Percentiles rank a stretch among this genome's conserved stretches.
phyloP scores from a whole-genome alignment of 257 asterid genomes.

The Leonotis leonurus region DNA sequence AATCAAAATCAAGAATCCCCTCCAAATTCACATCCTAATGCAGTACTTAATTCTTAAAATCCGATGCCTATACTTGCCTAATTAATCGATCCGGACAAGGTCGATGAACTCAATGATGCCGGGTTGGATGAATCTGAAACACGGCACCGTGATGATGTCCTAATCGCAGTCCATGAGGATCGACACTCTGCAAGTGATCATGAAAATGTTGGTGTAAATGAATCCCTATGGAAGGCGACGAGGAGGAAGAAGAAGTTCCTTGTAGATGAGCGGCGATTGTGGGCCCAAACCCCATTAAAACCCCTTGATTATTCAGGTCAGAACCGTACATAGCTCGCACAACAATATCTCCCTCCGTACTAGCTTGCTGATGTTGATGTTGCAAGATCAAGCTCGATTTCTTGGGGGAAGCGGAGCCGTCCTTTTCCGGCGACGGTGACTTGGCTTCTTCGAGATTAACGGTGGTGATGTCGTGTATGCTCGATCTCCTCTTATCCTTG shows the following conservation, averaged over 20 bases:
- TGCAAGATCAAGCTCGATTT: conserved; percentile 21
- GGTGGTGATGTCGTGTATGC: conserved; percentile 87
- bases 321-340: no score
- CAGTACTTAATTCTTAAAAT: no score
- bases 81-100: neutral
- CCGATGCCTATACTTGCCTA: neutral
- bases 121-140: conserved; percentile 37
- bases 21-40: no score
- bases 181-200: conserved; percentile 23
- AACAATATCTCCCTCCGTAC: conserved; percentile 25
- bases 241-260: no score
- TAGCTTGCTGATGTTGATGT: neutral
- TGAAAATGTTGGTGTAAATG: conserved; percentile 23
- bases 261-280: no score
- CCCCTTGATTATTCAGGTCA: no score
- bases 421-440: conserved; percentile 34
- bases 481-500: conserved; percentile 83
- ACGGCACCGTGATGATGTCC: conserved; percentile 36
- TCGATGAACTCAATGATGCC: conserved; percentile 6
- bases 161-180: conserved; percentile 32
- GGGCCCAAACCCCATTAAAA: no score
- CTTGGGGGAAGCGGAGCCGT: conserved; percentile 21
- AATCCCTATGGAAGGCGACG: conserved; percentile 15
- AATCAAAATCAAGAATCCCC: conserved; percentile 1
- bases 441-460: conserved; percentile 40